Base-by-base conservation (phyloP, 441 rosid species). In the Hura crepitans region DNA sequence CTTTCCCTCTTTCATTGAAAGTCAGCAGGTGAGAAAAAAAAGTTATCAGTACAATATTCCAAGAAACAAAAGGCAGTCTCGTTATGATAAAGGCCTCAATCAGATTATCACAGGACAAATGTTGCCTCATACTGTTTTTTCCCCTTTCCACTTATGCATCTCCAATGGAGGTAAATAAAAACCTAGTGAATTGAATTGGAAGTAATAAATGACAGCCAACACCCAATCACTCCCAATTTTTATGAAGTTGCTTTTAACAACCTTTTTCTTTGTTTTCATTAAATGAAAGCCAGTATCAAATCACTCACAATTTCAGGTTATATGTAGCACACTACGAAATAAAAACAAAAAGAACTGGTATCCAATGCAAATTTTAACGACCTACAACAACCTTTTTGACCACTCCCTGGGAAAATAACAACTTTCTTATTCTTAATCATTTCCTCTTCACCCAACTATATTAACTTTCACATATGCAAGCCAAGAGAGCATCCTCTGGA, bases 41-140 rank as follows among this genome's bases (percentile, higher is more conserved):
- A 46, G 4, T 22, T 30, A 33, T 65, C 46, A 65, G 56, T 18
- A 14, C 9, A 47, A 58, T 22, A 49, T 50, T 60, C 1, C 14
- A 23, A n/a, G 49, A 50, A 70, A 35, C 62, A 22, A 37, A 6
- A 54, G 62, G 37, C 37, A 33, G 71, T 67, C 4, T 42, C 35
- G 25, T 55, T 13, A 55, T 27, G 33, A 12, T 6, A 9, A 10
- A 25, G 33, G 17, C 28, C n/a, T 39, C 8, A 62, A 25, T 23
- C 31, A 46, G 18, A 39, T 23, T 22, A 7, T n/a, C 49, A 49
- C 22, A 47, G 49, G 27, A 49, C 12, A 49, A 14, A 8, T 35
- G 47, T 35, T 11, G 8, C 20, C 23, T 46, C 49, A 53, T 2
- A 66, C 56, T 35, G 23, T 53, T 51, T 22, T 54, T 25, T 13